These are phyloP conservation scores for Clavariopsis aquatica DNA, from an alignment of 495 filamentous ascomycete genomes.

Conservation along the genomic window DNA sequence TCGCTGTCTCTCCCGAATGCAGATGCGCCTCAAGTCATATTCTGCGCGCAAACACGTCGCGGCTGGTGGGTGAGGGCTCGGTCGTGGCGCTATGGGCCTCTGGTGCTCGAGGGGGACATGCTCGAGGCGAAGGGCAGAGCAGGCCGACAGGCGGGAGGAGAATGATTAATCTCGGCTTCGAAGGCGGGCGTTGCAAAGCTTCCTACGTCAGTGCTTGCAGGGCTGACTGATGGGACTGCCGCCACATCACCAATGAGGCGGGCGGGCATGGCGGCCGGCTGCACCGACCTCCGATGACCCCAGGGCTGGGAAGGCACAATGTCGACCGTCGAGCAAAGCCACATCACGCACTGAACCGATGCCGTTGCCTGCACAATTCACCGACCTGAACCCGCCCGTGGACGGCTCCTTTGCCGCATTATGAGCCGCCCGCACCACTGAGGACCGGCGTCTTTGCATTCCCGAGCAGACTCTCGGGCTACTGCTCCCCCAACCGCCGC, in stretches of 20 bases:
- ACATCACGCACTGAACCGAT: not conserved
- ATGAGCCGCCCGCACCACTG: slow-evolving; percentile 4
- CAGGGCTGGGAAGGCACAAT: not conserved
- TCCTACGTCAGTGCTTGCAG: not conserved
- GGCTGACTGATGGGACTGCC: slow-evolving; percentile 12
- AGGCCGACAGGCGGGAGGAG: not conserved
- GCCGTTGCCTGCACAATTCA: not conserved
- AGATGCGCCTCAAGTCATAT: slow-evolving; percentile 19
- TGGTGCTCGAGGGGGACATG: slow-evolving; percentile 6
- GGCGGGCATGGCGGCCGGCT: not conserved
- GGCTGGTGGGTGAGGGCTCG: not conserved
- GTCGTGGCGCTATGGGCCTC: not conserved
- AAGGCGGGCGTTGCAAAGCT: not conserved
- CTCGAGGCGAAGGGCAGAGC: slow-evolving; percentile 1
- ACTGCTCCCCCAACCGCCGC: not conserved
- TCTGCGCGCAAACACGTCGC: not conserved
- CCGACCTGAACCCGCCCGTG: not conserved
- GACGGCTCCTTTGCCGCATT: not conserved
- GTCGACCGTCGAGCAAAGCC: not conserved
- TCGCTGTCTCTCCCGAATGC: slow-evolving; percentile 13
- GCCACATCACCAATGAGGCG: not conserved
- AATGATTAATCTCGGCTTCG: not conserved
- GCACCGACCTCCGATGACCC: not conserved
- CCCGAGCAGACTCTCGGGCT: not conserved
- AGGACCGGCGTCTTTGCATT: slow-evolving; percentile 4